Evolutionary conservation across 768 basidiomycete species (phyloP), one percentile per base, ranked within the genome.

Genomic region (Cystobasidium ongulense): DNA sequence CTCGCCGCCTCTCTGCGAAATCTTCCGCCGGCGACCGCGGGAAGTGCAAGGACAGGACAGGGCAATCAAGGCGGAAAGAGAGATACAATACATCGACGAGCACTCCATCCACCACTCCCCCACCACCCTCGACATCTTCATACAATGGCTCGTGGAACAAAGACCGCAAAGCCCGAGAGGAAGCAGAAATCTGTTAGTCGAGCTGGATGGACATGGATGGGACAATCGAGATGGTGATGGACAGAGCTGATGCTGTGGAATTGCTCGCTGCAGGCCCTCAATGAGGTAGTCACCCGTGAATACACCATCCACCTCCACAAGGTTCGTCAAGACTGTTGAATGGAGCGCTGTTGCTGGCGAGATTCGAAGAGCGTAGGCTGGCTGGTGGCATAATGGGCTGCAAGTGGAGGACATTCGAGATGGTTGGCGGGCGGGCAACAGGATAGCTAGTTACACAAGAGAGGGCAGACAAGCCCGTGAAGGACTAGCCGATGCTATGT

Each of bases 271-370:
- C 68, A 71, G 68, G 68, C 68, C 33, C 68, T 71, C 53, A 54
- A 71, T 23, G 68, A 71, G 50, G 68, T 71, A 27, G 54, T 71
- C 39, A 67, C 65, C 38, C 38, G 94, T 80, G 95, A 99, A 83
- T 96, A 97, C 89, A 97, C 95, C 80, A 79, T 79, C 75, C 77
- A 77, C 78, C 78, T 79, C 63, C 78, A 79, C 78, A 77, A 75
- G 57, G 57, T 59, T 27, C 23, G 57, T 59, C 29, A 23, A 59
- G 39, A 50, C 23, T 75, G 75, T 52, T 76, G 76, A 74, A 75
- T 75, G 64, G n/a, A 75, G 66, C n/a, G 75, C 76, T 61, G 74
- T 78, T 62, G 17, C 54, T 25, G 2, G 43, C 18, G 23, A 53
- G 31, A 54, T 4, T 53, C 4, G 43, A 7, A 23, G 52, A 31